A percentile compares a stretch with the other conserved stretches of the same genome.
Evolutionary conservation across 2,329 filamentous ascomycete genomes (phyloP).

Genomic region (Fusarium veterinarium): DNA sequence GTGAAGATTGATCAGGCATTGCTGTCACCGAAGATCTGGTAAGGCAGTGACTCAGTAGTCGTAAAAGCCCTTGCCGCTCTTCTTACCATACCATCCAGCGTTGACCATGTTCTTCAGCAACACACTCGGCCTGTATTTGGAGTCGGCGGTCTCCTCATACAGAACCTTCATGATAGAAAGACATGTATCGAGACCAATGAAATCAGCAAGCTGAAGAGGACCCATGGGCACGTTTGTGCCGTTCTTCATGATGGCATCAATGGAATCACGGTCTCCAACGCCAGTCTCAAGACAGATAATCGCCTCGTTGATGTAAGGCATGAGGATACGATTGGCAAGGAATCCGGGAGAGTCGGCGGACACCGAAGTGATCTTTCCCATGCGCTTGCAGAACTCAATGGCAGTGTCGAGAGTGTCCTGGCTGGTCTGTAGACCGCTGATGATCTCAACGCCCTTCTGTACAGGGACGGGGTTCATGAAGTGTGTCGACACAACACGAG

Average conservation of each 20-base stretch:
- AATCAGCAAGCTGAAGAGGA: conserved; percentile 91
- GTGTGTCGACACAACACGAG: conserved; percentile 92
- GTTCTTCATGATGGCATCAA: conserved; percentile 99
- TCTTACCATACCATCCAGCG: conserved; percentile 97
- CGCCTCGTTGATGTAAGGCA: conserved; percentile 99
- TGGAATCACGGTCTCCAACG: conserved; percentile 88
- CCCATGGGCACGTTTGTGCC: conserved; percentile 99
- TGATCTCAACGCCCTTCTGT: conserved; percentile 98
- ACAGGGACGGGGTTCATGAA: conserved; percentile 99
- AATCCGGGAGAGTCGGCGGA: conserved; percentile 94
- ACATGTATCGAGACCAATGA: conserved; percentile 97
- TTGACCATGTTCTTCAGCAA: conserved; percentile 95
- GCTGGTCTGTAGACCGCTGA: conserved; percentile 92
- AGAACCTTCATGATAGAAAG: conserved; percentile 97
- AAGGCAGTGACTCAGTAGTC: conserved; percentile 70
- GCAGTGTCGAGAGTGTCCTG: conserved; percentile 83
- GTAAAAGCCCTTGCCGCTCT: conserved; percentile 96
- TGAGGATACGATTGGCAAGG: conserved; percentile 94
- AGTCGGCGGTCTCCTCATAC: conserved; percentile 90
- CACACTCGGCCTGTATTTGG: conserved; percentile 92
- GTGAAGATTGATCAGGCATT: not conserved
- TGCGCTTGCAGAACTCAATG: conserved; percentile 85
- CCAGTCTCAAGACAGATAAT: conserved; percentile 95
- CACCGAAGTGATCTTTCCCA: conserved; percentile 92
- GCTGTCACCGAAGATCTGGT: not conserved